Evolutionary conservation across 2,329 filamentous ascomycete genomes (phyloP).

Genomic region (Verticillium zaregamsianum): DNA sequence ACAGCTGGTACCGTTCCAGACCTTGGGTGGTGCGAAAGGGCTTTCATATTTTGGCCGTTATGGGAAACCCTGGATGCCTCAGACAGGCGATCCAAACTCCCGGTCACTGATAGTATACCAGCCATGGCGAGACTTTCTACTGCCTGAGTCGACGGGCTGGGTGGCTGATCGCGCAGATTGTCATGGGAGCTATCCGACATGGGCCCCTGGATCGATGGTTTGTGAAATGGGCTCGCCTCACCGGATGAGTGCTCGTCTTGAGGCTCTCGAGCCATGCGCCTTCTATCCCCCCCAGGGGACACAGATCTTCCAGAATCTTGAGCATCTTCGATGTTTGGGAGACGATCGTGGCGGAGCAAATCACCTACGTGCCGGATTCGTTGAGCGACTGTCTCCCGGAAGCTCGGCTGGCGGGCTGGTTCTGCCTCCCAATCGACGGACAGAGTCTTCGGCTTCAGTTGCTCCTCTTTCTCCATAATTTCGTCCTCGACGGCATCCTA

Average conservation of each 20-base stretch:
- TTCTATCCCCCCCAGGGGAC: background rate
- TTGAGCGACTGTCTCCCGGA: background rate
- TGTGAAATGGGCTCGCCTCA: background rate
- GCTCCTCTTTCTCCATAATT: background rate
- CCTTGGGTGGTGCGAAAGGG: background rate
- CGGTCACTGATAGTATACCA: background rate
- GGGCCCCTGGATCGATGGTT: background rate
- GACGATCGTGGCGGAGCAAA: background rate
- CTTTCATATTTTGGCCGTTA: background rate
- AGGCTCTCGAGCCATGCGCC: background rate
- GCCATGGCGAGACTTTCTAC: background rate
- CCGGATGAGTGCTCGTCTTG: background rate
- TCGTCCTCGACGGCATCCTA: background rate
- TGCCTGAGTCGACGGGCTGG: background rate
- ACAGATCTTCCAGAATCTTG: background rate
- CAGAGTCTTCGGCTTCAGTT: background rate
- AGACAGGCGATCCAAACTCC: background rate
- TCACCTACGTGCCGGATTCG: background rate
- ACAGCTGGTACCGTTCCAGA: background rate
- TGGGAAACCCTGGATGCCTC: background rate
- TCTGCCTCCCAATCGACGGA: background rate
- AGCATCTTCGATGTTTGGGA: too few species aligned
- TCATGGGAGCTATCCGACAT: background rate
- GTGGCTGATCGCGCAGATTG: background rate
- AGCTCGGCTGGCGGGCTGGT: background rate